Conservation (phyloP, 257 asterid genomes). For the Scutellaria baicalensis region DNA sequence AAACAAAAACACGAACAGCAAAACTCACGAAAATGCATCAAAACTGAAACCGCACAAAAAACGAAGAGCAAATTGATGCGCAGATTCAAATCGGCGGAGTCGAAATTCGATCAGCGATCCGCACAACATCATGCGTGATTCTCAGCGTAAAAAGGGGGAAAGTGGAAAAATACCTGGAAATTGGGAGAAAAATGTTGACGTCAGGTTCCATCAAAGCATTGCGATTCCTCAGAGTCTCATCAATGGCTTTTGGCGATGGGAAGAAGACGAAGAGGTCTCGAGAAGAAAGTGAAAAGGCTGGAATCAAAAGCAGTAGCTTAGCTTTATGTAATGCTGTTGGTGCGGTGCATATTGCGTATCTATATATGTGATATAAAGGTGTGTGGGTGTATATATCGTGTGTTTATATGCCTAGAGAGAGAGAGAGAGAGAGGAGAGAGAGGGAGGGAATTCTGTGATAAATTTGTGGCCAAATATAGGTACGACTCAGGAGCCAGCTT, state of each 20-base stretch:
- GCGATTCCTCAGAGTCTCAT: not conserved
- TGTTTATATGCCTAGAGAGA: not conserved
- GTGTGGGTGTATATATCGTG: not conserved
- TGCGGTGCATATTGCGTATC: conserved; percentile 30
- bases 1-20: not conserved
- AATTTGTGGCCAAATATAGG: not conserved
- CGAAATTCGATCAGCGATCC: not conserved
- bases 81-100: not conserved
- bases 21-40: not conserved
- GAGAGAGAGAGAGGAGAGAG: conserved; percentile 12
- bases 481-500: conserved; percentile 4
- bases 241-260: conserved; percentile 10
- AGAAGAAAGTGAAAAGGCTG: conserved; percentile 19
- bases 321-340: conserved; percentile 16
- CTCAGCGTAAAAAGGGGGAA: not conserved
- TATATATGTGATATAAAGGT: conserved; percentile 1
- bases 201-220: conserved; percentile 24
- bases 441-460: not conserved
- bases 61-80: not conserved
- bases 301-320: conserved; percentile 16
- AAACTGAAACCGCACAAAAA: not conserved
- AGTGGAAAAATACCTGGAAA: conserved; percentile 19
- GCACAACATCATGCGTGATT: not conserved
- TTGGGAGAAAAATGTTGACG: conserved; percentile 24
- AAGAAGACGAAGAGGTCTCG: conserved; percentile 25